Conservation (phyloP, 225 moss, liverwort and hornwort genomes). For the Neckera pumila region DNA sequence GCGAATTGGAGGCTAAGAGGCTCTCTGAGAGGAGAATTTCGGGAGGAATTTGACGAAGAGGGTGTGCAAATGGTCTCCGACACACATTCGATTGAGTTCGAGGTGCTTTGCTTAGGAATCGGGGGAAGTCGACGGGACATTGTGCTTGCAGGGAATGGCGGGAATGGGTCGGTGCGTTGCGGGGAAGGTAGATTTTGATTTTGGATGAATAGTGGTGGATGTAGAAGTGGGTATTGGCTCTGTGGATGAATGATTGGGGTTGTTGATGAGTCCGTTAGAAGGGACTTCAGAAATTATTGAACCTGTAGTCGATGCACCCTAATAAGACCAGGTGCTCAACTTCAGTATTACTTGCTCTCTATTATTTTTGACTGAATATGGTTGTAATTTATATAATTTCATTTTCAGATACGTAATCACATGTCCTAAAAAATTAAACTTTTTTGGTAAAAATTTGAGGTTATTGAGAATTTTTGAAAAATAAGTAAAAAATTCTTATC, state of each 20-base stretch:
- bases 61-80: too few relatives aligned
- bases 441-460: neutral
- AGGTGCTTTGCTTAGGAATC: neutral
- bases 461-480: neutral
- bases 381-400: neutral
- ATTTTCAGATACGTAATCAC: accelerated
- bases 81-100: neutral
- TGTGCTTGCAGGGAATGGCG: neutral
- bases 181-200: neutral
- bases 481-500: neutral
- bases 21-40: neutral
- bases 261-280: neutral
- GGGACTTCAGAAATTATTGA: neutral
- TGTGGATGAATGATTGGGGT: neutral
- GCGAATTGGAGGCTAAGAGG: neutral
- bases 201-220: neutral
- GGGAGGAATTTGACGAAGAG: neutral
- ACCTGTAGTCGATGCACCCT: too few relatives aligned
- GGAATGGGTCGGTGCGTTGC: neutral
- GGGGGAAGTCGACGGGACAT: neutral
- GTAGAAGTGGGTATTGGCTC: neutral
- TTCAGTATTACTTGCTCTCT: neutral
- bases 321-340: neutral
- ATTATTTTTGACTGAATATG: neutral
- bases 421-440: neutral